These are phyloP conservation scores for Polyporus tsugae DNA, from an alignment of 1,284 basidiomycete genomes.

Conservation along the genomic window DNA sequence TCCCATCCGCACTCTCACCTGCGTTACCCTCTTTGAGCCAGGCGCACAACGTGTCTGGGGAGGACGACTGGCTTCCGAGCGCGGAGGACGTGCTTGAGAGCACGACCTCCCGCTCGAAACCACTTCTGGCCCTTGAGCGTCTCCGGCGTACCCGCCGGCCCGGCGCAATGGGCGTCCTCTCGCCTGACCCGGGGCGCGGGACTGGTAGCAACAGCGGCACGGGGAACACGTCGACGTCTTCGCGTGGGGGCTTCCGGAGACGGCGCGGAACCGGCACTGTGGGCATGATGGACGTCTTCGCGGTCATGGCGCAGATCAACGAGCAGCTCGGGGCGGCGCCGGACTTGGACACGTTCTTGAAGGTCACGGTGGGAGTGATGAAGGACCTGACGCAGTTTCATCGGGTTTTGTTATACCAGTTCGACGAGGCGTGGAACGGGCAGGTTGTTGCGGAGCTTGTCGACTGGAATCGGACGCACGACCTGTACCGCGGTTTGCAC, in stretches of 20 bases:
- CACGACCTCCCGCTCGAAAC: constrained; percentile 78
- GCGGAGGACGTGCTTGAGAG: constrained; percentile 77
- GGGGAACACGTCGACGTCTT: not conserved
- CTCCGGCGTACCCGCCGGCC: constrained; percentile 58
- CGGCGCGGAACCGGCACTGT: constrained; percentile 47
- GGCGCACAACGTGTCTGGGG: constrained; percentile 37
- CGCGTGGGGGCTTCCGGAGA: constrained; percentile 33
- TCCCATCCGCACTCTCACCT: constrained; percentile 18
- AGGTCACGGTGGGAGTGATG: constrained; percentile 82
- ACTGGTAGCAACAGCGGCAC: constrained; percentile 21
- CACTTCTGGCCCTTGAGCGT: constrained; percentile 78
- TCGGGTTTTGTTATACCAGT: constrained; percentile 90
- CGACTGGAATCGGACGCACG: constrained; percentile 84
- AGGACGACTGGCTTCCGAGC: constrained; percentile 57
- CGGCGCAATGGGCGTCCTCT: constrained; percentile 19
- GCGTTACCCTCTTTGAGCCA: constrained; percentile 18
- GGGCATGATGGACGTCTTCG: constrained; percentile 84
- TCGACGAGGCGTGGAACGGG: constrained; percentile 77
- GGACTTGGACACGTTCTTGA: constrained; percentile 79
- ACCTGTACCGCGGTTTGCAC: constrained; percentile 80
- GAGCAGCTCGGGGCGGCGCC: constrained; percentile 81
- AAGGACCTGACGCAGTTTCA: constrained; percentile 88
- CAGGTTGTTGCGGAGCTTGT: constrained; percentile 87
- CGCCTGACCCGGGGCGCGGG: constrained; percentile 24
- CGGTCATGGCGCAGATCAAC: constrained; percentile 85